Base-by-base conservation (phyloP, 176 grass and related monocot species). In the Aegilops bicornis region DNA sequence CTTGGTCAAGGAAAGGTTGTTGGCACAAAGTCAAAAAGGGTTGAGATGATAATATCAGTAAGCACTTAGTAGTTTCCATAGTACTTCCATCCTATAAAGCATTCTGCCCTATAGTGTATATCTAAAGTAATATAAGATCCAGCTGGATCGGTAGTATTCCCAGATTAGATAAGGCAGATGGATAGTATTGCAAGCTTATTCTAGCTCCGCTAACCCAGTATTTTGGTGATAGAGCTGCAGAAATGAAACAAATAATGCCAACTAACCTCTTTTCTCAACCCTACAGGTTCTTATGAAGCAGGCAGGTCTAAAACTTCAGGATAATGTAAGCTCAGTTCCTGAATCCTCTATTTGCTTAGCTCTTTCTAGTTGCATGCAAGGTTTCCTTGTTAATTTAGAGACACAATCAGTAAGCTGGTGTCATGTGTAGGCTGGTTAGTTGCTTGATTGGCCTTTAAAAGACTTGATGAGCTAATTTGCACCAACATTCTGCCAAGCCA, bases 281-380 rank as follows among this genome's bases (percentile, higher is more conserved):
- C 63, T 85, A 72, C 87, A 98, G 96, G 92, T 98, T 60, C 93
- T 98, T 68, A 88, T 83, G 82, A 98, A 92, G 76, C 96, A 98
- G 87, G 90, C 96, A 74, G 86, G 93, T 89, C 74, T 98, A 80
- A 96, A 98, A 86, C 93, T 98, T 64, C 85, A 91, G 66, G 85
- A 92, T 77, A 94, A 64, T 77, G 96, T 98, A 96, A 94, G 93
- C 35, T 73, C 35, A 94, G 93, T 23, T 73, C 35, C 60, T 64
- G 25, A 58, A 86, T 12, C 37, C 74, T 86, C 1, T 62, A 48
- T 81, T 42, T 22, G 48, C 9, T 16, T 74, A 74, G 16, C 16
- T 85, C 69, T 81, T 78, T 33, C 19, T 77, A 24, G 11, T 64
- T 15, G 45, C 69, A 22, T 87, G 17, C 69, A 20, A 68, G 76